Conservation (phyloP, 2,329 filamentous ascomycete genomes). For the Lasiodiplodia gonubiensis region DNA sequence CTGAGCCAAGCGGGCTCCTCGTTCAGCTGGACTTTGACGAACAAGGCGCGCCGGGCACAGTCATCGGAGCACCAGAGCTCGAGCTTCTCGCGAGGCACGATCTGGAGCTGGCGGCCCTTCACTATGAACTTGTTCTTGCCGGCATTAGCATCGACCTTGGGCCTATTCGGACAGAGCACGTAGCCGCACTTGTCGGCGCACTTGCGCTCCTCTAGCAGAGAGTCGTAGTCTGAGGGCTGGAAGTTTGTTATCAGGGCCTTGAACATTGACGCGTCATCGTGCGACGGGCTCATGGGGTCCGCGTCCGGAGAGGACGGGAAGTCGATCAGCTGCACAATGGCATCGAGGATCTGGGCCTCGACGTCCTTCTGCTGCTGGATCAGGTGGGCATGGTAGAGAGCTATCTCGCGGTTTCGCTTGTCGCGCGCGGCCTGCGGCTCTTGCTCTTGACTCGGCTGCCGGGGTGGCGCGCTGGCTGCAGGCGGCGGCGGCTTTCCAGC, state of each 20-base stretch:
- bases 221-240: constrained; percentile 87
- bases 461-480: constrained; percentile 14
- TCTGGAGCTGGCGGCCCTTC: constrained; percentile 61
- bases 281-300: constrained; percentile 58
- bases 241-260: constrained; percentile 72
- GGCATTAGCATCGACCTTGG: constrained; percentile 58
- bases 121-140: constrained; percentile 67
- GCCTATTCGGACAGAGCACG: constrained; percentile 72
- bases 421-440: constrained; percentile 38
- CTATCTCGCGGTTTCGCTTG: constrained; percentile 64
- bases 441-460: constrained; percentile 33
- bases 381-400: constrained; percentile 79
- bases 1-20: constrained; percentile 87
- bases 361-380: constrained; percentile 83
- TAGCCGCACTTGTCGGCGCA: constrained; percentile 84
- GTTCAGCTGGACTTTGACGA: constrained; percentile 85
- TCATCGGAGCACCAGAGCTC: constrained; percentile 86
- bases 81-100: constrained; percentile 73
- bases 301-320: constrained; percentile 60
- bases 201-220: constrained; percentile 86
- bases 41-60: constrained; percentile 81
- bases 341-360: constrained; percentile 74
- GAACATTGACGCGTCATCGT: constrained; percentile 69
- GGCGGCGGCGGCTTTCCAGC: constrained; percentile 11
- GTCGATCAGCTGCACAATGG: constrained; percentile 73